phyloP scores from a whole-genome alignment of 2,329 filamentous ascomycete genomes.

The Phoma herbarum region DNA sequence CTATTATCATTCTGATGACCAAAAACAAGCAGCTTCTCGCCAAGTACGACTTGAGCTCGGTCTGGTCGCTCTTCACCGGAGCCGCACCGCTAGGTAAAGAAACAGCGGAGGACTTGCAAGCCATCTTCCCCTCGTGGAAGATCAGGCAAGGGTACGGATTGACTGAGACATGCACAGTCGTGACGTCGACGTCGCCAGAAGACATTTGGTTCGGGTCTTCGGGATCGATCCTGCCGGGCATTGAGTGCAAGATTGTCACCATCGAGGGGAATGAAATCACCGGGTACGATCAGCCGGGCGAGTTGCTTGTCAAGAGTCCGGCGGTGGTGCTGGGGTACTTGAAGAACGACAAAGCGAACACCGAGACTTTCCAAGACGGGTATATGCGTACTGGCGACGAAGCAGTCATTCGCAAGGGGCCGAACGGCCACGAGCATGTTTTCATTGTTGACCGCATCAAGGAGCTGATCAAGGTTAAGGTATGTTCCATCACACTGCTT shows the following conservation, averaged over 20 bases:
- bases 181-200: conserved; percentile 65
- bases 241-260: conserved; percentile 72
- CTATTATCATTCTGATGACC: conserved; percentile 80
- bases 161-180: conserved; percentile 79
- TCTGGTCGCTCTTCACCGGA: conserved; percentile 73
- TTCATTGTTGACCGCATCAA: conserved; percentile 86
- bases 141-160: conserved; percentile 80
- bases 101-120: conserved; percentile 70
- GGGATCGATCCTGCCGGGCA: conserved; percentile 72
- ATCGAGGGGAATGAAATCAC: conserved; percentile 75
- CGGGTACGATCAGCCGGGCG: conserved; percentile 76
- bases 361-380: conserved; percentile 78
- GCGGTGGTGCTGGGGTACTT: conserved; percentile 83
- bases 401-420: conserved; percentile 66
- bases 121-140: conserved; percentile 69
- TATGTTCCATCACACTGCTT: conserved; percentile 38
- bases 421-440: conserved; percentile 76
- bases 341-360: conserved; percentile 83
- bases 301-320: conserved; percentile 75
- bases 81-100: conserved; percentile 81
- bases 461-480: conserved; percentile 81
- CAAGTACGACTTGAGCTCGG: conserved; percentile 76
- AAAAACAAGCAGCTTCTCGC: conserved; percentile 68
- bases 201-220: conserved; percentile 78
- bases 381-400: conserved; percentile 85